Base-by-base conservation (phyloP, 2,329 filamentous ascomycete species). In the Teratosphaeria nubilosa region DNA sequence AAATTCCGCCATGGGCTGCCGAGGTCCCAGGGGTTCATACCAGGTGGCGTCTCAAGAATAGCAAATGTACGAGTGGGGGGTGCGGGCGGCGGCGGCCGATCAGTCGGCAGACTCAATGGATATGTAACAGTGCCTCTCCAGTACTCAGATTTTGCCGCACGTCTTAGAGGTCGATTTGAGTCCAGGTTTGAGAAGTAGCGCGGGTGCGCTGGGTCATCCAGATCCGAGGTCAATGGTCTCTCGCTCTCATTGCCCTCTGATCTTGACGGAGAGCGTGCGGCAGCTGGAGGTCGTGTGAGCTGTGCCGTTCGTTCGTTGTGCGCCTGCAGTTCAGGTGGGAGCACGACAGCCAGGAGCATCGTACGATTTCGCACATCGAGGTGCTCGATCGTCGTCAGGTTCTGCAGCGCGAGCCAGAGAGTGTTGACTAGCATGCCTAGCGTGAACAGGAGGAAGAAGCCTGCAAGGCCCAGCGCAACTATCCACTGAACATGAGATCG, bases 21-120 rank as follows among this genome's bases (percentile, higher is more conserved):
- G 0, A 94, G 76, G 65, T 95, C 83, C 85, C 90, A 99, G 0
- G 90, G 90, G 64, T 96, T 96, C 65, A 94, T 86, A 10, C 88
- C 86, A 0, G 83, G 80, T 2, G 83, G 77, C 0, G 87, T 89
- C 60, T 83, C 80, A 1, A 96, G 77, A 48, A 97, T 86, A 13
- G 89, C 90, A 69, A 95, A 97, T 11, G 82, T 87, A 30, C 86
- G 82, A 5, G 76, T 57, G 50, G 61, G 51, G 13, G 62, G 64
- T 32, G 61, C 65, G 16, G 65, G 70, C 9, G 73, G 64, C 11
- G 76, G 77, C 55, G 63, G 69, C 41, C 62, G 63, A 54, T 68
- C 64, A 16, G 56, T 64, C 22, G 61, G 62, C n/a, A 66, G 60
- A 20, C n/a, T 55, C 9, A 87, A 72, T 0, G 85, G 84, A 64